Percentiles rank a stretch among this genome's conserved stretches.
Evolutionary conservation across 1,139 yeast species (phyloP).

Genomic region (Martiniozyma asiatica): DNA sequence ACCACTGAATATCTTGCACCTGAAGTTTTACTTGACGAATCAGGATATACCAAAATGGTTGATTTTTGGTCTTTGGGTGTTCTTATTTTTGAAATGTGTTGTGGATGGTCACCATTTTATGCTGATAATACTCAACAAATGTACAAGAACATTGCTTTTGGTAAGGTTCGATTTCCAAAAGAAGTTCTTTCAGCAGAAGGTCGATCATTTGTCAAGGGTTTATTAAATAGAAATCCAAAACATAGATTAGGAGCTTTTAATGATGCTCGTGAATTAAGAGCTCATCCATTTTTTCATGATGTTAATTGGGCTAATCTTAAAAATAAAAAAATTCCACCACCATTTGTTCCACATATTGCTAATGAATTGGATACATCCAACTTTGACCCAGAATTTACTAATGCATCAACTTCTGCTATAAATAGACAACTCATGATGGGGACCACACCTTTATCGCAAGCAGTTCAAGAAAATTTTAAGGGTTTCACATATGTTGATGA

Average conservation of each 20-base stretch:
- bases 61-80: slow-evolving; percentile 83
- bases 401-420: slow-evolving; percentile 73
- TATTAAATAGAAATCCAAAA: slow-evolving; percentile 86
- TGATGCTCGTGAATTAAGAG: slow-evolving; percentile 85
- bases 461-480: slow-evolving; percentile 88
- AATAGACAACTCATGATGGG: slow-evolving; percentile 53
- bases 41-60: slow-evolving; percentile 78
- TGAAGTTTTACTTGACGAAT: slow-evolving; percentile 68
- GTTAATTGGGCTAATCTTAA: slow-evolving; percentile 77
- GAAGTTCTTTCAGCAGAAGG: slow-evolving; percentile 89
- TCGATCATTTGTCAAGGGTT: slow-evolving; percentile 85
- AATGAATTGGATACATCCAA: slow-evolving; percentile 91
- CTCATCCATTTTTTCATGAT: slow-evolving; percentile 83
- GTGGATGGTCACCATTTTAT: slow-evolving; percentile 99
- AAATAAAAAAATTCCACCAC: slow-evolving; percentile 87
- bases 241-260: slow-evolving; percentile 85
- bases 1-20: slow-evolving; percentile 89
- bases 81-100: slow-evolving; percentile 77
- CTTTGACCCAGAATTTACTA: slow-evolving; percentile 95
- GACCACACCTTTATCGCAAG: slow-evolving; percentile 83
- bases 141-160: slow-evolving; percentile 97
- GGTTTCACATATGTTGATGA: slow-evolving; percentile 96
- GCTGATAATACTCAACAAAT: slow-evolving; percentile 96
- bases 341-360: slow-evolving; percentile 85
- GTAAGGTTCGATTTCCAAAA: slow-evolving; percentile 92